Evolutionary conservation across 2,329 filamentous ascomycete genomes (phyloP).

Genomic region (Beauveria caledonica): DNA sequence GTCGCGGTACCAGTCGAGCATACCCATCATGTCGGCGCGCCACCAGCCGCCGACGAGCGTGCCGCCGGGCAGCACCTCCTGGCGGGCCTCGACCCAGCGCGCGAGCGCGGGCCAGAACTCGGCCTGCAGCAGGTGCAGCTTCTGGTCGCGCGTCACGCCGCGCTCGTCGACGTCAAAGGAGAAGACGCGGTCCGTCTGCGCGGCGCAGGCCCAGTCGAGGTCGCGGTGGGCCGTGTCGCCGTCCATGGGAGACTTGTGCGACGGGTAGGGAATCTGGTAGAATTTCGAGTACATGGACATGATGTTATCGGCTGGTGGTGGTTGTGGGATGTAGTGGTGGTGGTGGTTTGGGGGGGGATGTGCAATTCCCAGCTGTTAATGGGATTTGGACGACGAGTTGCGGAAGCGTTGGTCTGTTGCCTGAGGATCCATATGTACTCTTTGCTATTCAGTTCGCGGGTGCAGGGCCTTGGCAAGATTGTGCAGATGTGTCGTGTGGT

Average conservation of each 20-base stretch:
- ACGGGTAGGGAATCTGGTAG: constrained; percentile 16
- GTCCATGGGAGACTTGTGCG: constrained; percentile 18
- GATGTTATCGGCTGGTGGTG: background rate
- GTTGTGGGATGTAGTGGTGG: background rate
- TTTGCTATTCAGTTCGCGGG: background rate
- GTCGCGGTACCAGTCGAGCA: constrained; percentile 23
- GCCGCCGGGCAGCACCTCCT: constrained; percentile 16
- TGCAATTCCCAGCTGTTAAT: background rate
- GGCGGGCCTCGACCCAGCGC: constrained; percentile 18
- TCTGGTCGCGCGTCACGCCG: constrained; percentile 14
- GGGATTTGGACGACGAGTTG: constrained; percentile 9
- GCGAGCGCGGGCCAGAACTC: constrained; percentile 21
- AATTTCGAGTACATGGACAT: constrained; percentile 7
- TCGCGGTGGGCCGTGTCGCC: constrained; percentile 17
- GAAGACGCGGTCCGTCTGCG: constrained; percentile 16
- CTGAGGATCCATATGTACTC: constrained; percentile 6
- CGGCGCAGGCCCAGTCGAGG: constrained; percentile 16
- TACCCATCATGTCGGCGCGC: constrained; percentile 19
- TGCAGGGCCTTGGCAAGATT: background rate
- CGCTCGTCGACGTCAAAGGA: constrained; percentile 11
- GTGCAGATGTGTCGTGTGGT: background rate
- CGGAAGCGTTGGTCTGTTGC: constrained; percentile 10
- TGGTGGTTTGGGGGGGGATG: background rate
- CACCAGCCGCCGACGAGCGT: constrained; percentile 18
- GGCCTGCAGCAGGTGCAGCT: constrained; percentile 17